Percentiles rank a stretch among this genome's conserved stretches.
Evolutionary conservation across 1,139 yeast species (phyloP).

Genomic region (Hansenula sp.): DNA sequence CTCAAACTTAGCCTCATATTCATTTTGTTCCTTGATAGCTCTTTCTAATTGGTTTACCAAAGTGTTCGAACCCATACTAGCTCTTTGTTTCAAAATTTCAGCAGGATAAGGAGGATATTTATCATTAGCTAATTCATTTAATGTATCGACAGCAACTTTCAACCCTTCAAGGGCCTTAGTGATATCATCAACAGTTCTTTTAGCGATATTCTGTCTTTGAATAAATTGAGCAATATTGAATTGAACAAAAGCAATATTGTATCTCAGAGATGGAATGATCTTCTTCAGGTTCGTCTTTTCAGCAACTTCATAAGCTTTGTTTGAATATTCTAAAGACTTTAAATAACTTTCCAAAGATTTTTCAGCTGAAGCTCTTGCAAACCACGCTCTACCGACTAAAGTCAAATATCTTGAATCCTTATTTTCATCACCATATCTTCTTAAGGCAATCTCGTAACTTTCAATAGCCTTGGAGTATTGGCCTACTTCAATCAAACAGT

Average conservation of each 20-base stretch:
- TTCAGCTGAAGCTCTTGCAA: conserved; percentile 71
- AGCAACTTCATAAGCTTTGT: conserved; percentile 48
- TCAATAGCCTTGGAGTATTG: conserved; percentile 88
- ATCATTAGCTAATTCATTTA: conserved; percentile 59
- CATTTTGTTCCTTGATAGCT: conserved; percentile 69
- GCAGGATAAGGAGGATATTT: conserved; percentile 69
- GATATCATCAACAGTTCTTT: conserved; percentile 62
- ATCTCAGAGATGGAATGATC: conserved; percentile 48
- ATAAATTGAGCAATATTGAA: conserved; percentile 85
- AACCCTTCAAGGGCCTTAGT: conserved; percentile 55
- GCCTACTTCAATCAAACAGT: conserved; percentile 77
- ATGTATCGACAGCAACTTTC: conserved; percentile 55
- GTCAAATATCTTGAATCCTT: conserved; percentile 54
- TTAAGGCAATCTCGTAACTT: conserved; percentile 76
- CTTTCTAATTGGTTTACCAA: conserved; percentile 68
- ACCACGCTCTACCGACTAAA: conserved; percentile 88
- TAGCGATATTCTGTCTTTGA: conserved; percentile 56
- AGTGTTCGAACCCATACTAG: conserved; percentile 77
- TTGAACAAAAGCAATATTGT: conserved; percentile 81
- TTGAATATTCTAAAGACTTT: conserved; percentile 60
- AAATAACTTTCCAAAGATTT: conserved; percentile 56
- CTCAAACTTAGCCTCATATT: conserved; percentile 54
- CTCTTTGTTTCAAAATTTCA: conserved; percentile 79
- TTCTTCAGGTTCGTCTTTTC: conserved; percentile 29
- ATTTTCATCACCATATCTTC: conserved; percentile 58